Evolutionary conservation across 164 flowering plant genomes (phyloP).

Genomic region (Berberis thunbergii): DNA sequence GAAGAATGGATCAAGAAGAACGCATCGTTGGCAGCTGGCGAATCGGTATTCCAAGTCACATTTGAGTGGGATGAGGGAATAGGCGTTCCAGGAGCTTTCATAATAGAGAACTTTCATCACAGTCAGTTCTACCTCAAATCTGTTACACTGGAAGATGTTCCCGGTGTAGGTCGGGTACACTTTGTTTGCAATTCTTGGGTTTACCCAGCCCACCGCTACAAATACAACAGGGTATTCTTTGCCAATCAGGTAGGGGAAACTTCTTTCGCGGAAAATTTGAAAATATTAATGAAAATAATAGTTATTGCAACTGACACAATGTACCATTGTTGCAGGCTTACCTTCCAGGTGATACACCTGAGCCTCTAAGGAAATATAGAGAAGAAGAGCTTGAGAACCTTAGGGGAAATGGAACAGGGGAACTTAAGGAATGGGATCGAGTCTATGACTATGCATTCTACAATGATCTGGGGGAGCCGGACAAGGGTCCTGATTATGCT

Average conservation of each 20-base stretch:
- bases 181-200: conserved; percentile 88
- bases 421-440: conserved; percentile 76
- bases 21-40: conserved; percentile 27
- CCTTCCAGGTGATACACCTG: conserved; percentile 65
- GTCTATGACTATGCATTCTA: conserved; percentile 83
- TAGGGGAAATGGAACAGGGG: conserved; percentile 50
- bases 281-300: too few relatives aligned
- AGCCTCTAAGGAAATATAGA: conserved; percentile 39
- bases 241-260: conserved; percentile 39
- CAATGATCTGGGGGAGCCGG: conserved; percentile 71
- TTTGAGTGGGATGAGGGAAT: conserved; percentile 60
- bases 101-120: conserved; percentile 54
- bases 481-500: conserved; percentile 35
- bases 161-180: conserved; percentile 45
- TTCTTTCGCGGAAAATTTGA: too few relatives aligned
- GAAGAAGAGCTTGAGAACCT: conserved; percentile 61
- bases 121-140: conserved; percentile 63
- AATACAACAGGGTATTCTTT: conserved; percentile 52
- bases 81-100: conserved; percentile 73
- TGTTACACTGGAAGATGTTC: conserved; percentile 55
- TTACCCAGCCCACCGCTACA: conserved; percentile 50
- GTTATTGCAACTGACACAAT: background rate
- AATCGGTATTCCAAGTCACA: conserved; percentile 24
- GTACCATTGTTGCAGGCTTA: conserved; percentile 31
- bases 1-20: conserved; percentile 51